Conservation (phyloP, 768 basidiomycete genomes). For the Nidularia pulvinata region DNA sequence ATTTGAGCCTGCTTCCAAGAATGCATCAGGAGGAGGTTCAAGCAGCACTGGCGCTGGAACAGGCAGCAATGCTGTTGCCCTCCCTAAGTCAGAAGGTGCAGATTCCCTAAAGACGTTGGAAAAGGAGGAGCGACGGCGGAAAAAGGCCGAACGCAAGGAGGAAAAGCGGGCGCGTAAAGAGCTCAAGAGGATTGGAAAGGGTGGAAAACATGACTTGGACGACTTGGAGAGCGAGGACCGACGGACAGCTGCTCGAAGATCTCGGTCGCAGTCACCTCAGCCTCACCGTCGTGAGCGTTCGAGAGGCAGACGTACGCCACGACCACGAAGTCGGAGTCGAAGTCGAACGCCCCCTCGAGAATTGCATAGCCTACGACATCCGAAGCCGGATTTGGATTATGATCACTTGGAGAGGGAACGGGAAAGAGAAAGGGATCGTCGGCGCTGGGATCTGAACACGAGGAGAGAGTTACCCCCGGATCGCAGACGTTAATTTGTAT, state of each 20-base stretch:
- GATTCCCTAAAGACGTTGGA: constrained; percentile 19
- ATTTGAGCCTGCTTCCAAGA: constrained; percentile 59
- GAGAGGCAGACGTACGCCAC: not conserved
- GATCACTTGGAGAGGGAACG: constrained; percentile 16
- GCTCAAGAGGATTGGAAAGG: constrained; percentile 34
- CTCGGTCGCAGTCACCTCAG: constrained; percentile 27
- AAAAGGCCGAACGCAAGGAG: constrained; percentile 58
- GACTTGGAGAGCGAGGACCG: constrained; percentile 8
- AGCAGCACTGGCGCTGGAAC: not conserved
- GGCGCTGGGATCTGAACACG: constrained; percentile 49
- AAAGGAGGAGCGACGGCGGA: constrained; percentile 50
- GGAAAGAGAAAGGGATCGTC: constrained; percentile 33
- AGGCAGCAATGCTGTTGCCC: constrained; percentile 13
- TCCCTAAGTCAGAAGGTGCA: not conserved
- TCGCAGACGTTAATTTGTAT: constrained; percentile 8
- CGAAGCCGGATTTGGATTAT: constrained; percentile 10
- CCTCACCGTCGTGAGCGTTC: constrained; percentile 14
- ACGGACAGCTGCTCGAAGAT: constrained; percentile 14
- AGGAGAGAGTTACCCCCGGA: constrained; percentile 27
- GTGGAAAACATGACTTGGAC: constrained; percentile 20
- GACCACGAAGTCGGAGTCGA: constrained; percentile 2
- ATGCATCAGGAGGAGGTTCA: constrained; percentile 4
- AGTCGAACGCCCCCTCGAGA: constrained; percentile 7
- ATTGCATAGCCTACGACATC: constrained; percentile 1
- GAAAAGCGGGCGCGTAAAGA: constrained; percentile 60